Evolutionary conservation across 2,329 filamentous ascomycete species (phyloP), one percentile per base, ranked within the genome.

Genomic region (Periconia digitata): DNA sequence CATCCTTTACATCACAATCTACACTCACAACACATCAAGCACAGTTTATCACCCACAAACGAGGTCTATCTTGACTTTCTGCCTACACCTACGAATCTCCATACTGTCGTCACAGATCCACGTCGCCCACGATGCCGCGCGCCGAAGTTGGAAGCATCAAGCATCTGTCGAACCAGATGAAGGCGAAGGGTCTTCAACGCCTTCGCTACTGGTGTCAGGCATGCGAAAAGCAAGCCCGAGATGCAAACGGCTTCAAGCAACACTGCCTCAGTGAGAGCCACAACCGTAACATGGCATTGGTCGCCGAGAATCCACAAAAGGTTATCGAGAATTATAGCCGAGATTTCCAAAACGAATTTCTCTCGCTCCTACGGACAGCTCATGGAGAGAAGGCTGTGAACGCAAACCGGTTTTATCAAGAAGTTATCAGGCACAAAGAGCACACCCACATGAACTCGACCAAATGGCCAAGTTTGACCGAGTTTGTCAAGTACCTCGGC

Each of bases 391-490:
- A 99, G 72, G 82, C 85, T 61, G 85, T 97, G 1, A 82, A 92
- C 27, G 83, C 92, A 43, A 99, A 99, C 65, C 85, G 89, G 53
- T 97, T 97, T 70, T 99, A 99, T 73, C 90, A 97, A 69, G 86
- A 92, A 65, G 94, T 95, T 63, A 96, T 97, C 59, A 80, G 84
- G 15, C 87, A 72, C 20, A 72, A 72, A 48, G 69, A 71, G 63
- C 92, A 97, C 67, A 77, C 94, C 8, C 94, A 97, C 68, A 91
- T 97, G 88, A 96, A 96, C 71, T 80, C 90, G 7, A 97, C 94
- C 0, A 86, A 87, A 63, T 97, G 91, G 91, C 83, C 86, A 3
- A 89, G 84, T 45, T 74, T 99, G 59, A 92, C 91, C 2, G 91
- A 97, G 61, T 95, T 96, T 66, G 90, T 89, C 13, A 95, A 96